Evolutionary conservation across 371 early-diverging fungal species (phyloP).

Genomic region (Saksenaea oblongispora): DNA sequence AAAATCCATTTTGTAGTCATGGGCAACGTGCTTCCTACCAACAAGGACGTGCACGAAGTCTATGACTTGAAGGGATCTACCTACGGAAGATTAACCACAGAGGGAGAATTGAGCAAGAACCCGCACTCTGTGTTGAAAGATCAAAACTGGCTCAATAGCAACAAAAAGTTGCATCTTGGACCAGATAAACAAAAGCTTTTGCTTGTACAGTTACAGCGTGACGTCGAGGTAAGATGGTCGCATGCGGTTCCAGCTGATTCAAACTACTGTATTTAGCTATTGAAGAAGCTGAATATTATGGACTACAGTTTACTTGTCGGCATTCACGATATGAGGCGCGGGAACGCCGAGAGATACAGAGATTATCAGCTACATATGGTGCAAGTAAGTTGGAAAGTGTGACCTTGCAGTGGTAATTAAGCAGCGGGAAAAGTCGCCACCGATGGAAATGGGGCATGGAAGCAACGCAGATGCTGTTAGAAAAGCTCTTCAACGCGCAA

Average conservation of each 20-base stretch:
- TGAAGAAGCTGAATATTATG: constrained; percentile 87
- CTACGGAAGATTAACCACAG: constrained; percentile 42
- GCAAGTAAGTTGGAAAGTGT: constrained; percentile 4
- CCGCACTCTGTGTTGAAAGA: constrained; percentile 91
- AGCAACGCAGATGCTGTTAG: constrained; percentile 65
- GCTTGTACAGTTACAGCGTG: constrained; percentile 78
- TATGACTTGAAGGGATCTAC: constrained; percentile 86
- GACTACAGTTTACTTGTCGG: constrained; percentile 96
- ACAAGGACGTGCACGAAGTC: constrained; percentile 91
- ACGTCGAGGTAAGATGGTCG: constrained; percentile 57
- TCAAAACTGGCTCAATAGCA: constrained; percentile 83
- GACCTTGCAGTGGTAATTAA: neutral
- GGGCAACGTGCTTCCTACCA: constrained; percentile 95
- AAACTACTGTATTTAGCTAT: constrained; percentile 42
- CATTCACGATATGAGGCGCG: constrained; percentile 81
- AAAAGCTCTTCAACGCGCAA: constrained; percentile 64
- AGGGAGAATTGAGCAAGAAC: constrained; percentile 69
- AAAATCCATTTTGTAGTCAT: constrained; percentile 98
- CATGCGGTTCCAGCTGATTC: too few species aligned
- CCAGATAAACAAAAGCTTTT: constrained; percentile 73
- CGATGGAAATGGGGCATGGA: constrained; percentile 28
- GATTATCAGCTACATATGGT: constrained; percentile 72
- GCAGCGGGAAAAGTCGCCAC: constrained; percentile 42
- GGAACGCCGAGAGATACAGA: constrained; percentile 83
- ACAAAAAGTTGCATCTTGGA: constrained; percentile 75